A percentile compares a stretch with the other conserved stretches of the same genome.
Evolutionary conservation across 129 eudicot genomes (phyloP).

Genomic region (Oenanthe sinensis): DNA sequence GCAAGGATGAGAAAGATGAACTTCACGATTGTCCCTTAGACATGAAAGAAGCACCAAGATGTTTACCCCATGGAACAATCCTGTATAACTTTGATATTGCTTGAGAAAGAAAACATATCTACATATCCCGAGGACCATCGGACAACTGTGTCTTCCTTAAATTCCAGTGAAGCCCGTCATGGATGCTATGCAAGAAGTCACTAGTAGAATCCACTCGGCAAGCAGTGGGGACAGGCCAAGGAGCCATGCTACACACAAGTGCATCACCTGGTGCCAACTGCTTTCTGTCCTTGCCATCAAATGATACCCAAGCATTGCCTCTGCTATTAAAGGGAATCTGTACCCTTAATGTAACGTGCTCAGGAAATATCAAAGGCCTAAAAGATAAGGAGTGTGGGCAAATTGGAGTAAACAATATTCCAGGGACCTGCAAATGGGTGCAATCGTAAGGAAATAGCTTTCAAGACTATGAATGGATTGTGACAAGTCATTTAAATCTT

Average conservation of each 20-base stretch:
- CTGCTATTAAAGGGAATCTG: constrained; percentile 87
- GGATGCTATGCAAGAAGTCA: constrained; percentile 83
- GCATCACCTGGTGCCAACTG: constrained; percentile 84
- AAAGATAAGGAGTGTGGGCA: constrained; percentile 96
- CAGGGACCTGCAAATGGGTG: constrained; percentile 63
- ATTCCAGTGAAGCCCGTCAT: constrained; percentile 93
- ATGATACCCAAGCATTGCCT: constrained; percentile 88
- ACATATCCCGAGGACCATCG: constrained; percentile 62
- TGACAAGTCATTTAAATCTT: neutral
- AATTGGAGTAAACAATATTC: constrained; percentile 84
- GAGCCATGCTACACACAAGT: constrained; percentile 87
- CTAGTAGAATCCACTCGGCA: constrained; percentile 75
- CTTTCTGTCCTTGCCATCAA: constrained; percentile 81
- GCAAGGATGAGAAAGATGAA: neutral
- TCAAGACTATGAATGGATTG: neutral
- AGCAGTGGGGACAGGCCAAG: constrained; percentile 97
- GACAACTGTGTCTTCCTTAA: constrained; percentile 72
- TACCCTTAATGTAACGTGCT: constrained; percentile 70
- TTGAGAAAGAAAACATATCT: neutral
- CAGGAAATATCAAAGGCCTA: constrained; percentile 89
- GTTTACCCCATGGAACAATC: neutral
- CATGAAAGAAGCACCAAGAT: neutral
- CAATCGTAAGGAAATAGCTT: neutral
- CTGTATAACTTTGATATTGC: neutral
- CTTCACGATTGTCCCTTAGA: neutral